These are phyloP conservation scores for Rhytidiadelphus loreus DNA, from an alignment of 225 moss, liverwort and hornwort genomes.

Conservation along the genomic window DNA sequence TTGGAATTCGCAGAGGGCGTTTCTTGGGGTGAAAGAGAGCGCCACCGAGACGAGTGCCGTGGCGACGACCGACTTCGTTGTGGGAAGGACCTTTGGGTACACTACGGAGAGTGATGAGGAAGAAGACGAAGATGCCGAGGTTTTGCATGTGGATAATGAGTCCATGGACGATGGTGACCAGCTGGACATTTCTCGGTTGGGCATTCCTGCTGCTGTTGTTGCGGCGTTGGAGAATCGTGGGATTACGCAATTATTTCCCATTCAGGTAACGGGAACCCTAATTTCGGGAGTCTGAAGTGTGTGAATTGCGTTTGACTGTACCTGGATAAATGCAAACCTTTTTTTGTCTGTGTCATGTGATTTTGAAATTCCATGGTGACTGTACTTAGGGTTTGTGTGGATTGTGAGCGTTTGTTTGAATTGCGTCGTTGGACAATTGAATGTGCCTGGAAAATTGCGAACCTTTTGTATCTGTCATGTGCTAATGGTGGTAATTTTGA, in stretches of 20 bases:
- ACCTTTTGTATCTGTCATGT: background rate
- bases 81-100: constrained; percentile 25
- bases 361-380: background rate
- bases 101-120: constrained; percentile 32
- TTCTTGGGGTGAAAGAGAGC: background rate
- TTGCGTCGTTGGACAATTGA: background rate
- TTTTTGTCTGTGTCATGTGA: background rate
- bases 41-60: constrained; percentile 25
- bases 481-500: background rate
- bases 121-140: constrained; percentile 39
- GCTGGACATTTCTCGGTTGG: constrained; percentile 68
- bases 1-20: constrained; percentile 15
- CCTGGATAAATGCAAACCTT: background rate
- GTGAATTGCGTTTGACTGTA: background rate
- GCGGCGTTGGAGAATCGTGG: constrained; percentile 50
- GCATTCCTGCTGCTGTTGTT: constrained; percentile 42
- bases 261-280: constrained; percentile 34
- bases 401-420: background rate
- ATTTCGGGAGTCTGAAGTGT: background rate
- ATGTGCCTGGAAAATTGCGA: background rate
- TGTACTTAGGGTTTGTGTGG: background rate
- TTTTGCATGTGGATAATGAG: constrained; percentile 39
- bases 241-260: constrained; percentile 65
- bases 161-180: constrained; percentile 53
- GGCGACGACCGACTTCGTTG: constrained; percentile 21